Conservation (phyloP, 257 asterid species). For the Jaltomata sinuosa region DNA sequence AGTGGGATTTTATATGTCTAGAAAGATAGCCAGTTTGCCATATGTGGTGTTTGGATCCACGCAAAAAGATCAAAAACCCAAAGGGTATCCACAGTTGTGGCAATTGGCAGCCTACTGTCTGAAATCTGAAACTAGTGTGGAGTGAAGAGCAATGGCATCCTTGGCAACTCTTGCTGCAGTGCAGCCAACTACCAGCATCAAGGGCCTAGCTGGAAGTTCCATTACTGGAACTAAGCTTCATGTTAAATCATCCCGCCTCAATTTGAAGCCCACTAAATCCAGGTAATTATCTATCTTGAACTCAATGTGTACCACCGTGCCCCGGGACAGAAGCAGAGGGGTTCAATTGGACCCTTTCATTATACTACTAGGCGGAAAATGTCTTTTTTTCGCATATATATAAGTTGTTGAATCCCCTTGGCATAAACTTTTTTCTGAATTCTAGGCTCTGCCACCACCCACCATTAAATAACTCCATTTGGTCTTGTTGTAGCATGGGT, state of each 20-base stretch:
- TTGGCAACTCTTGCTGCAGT: constrained; percentile 54
- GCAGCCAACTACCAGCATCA: constrained; percentile 44
- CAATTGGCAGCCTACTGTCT: constrained; percentile 8
- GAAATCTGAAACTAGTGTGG: not conserved
- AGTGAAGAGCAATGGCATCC: constrained; percentile 48
- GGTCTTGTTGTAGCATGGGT: too few relatives aligned
- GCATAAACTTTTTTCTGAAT: too few relatives aligned
- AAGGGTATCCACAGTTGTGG: not conserved
- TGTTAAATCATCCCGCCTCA: constrained; percentile 44
- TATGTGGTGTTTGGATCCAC: constrained; percentile 36
- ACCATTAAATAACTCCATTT: too few relatives aligned
- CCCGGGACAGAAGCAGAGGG: too few relatives aligned
- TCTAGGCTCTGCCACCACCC: too few relatives aligned
- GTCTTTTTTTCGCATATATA: too few relatives aligned
- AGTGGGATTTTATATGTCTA: constrained; percentile 24
- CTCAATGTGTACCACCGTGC: too few relatives aligned
- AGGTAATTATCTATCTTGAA: too few relatives aligned
- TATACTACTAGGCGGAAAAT: too few relatives aligned
- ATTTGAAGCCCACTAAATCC: constrained; percentile 38
- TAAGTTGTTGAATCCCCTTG: too few relatives aligned
- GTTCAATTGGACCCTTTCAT: too few relatives aligned
- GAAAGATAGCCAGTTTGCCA: constrained; percentile 21
- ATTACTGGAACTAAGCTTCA: constrained; percentile 67
- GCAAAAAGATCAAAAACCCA: not conserved
- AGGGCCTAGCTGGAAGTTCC: constrained; percentile 89